A percentile compares a stretch with the other conserved stretches of the same genome.
These are phyloP conservation scores for Penicillium polonicum DNA, from an alignment of 2,329 filamentous ascomycete genomes.

Conservation along the genomic window DNA sequence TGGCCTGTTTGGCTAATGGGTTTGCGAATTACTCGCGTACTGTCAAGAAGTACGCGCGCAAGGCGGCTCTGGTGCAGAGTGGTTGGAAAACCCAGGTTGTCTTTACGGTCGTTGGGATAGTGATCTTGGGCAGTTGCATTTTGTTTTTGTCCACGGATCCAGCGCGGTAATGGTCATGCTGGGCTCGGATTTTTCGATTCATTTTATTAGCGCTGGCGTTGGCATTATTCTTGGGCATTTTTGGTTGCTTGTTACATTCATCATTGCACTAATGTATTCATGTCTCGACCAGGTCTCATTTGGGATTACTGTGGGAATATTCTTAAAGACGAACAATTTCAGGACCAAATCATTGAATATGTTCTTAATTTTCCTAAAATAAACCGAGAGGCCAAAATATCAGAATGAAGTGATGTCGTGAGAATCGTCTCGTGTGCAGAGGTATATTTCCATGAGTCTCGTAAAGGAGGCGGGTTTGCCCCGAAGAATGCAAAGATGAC, in stretches of 20 bases:
- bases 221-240: background rate
- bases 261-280: background rate
- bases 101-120: conserved; percentile 44
- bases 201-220: conserved; percentile 5
- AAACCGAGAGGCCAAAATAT: background rate
- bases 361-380: background rate
- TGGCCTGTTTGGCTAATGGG: conserved; percentile 74
- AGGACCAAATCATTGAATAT: background rate
- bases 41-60: conserved; percentile 76
- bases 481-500: conserved; percentile 11
- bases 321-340: background rate
- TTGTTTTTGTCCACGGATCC: conserved; percentile 45
- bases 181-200: background rate
- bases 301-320: background rate
- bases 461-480: background rate
- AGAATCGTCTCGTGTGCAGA: conserved; percentile 5
- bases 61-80: conserved; percentile 81
- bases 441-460: conserved; percentile 18
- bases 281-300: background rate
- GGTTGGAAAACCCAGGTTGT: conserved; percentile 91
- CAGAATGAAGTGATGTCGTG: background rate
- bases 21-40: conserved; percentile 82
- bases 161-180: conserved; percentile 12
- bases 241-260: background rate
- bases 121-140: conserved; percentile 47